phyloP scores from a whole-genome alignment of 108 stramenopile genomes.

The Cyclotella baltica region DNA sequence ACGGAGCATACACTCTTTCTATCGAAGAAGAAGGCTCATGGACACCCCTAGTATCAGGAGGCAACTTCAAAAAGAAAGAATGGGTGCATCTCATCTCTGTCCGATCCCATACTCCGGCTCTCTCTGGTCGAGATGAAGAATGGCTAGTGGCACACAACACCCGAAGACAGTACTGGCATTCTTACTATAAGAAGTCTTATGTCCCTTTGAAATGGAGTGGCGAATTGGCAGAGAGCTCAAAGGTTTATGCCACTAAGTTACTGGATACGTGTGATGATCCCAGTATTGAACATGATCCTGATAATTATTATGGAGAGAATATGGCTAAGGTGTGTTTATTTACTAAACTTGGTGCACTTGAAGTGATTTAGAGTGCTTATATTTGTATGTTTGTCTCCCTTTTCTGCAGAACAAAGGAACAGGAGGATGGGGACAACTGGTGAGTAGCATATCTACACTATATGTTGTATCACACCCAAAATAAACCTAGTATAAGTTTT shows the following conservation, averaged over 20 bases:
- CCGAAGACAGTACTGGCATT: constrained; percentile 17
- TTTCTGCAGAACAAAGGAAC: constrained; percentile 23
- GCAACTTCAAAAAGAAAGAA: constrained; percentile 11
- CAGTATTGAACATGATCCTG: constrained; percentile 19
- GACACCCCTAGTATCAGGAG: not conserved
- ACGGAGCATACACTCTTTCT: constrained; percentile 6
- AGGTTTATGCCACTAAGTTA: constrained; percentile 18
- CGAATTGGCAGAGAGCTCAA: constrained; percentile 6
- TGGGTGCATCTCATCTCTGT: not conserved
- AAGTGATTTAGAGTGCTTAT: too few species aligned
- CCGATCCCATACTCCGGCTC: not conserved
- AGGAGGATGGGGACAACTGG: constrained; percentile 15
- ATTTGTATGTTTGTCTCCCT: too few species aligned
- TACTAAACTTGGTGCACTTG: too few species aligned
- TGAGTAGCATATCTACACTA: too few species aligned
- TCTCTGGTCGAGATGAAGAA: constrained; percentile 15
- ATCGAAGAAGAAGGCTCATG: constrained; percentile 6
- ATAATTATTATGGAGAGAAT: constrained; percentile 19
- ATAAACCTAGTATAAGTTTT: too few species aligned
- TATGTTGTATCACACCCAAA: too few species aligned
- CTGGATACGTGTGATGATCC: constrained; percentile 15
- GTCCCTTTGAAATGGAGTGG: constrained; percentile 28
- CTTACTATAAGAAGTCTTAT: constrained; percentile 13
- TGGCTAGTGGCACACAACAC: constrained; percentile 25
- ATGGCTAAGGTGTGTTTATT: too few species aligned